Evolutionary conservation across 1,139 yeast genomes (phyloP), one percentile per base, ranked within the genome.

Genomic region (Scheffersomyces illinoinensis): DNA sequence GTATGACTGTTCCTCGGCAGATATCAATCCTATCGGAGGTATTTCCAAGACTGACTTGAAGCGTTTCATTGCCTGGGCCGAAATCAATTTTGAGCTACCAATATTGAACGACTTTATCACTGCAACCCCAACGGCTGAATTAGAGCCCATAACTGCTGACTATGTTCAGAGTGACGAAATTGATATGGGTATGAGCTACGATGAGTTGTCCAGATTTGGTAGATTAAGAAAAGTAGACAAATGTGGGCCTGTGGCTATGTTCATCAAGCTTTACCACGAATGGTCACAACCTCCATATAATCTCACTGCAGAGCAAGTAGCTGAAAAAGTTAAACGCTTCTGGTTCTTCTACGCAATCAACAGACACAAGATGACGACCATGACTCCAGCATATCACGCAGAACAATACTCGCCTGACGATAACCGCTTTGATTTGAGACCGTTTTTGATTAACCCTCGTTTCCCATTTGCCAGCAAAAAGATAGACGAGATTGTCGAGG

Each of bases 361-460:
- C 74, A 87, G 99, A 68, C 99, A 95, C 75, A 95, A 95, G 76
- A 96, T 92, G 88, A 95, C 99, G 0, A 93, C 96, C 19, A 83
- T 93, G 75, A 95, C 99, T 0, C 99, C 99, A 17, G 86, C 97
- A 24, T 96, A 95, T 70, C 99, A 95, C 68, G 99, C 99, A 0
- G 99, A 95, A 71, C 96, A 91, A 69, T 95, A 96, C 71, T 92
- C 98, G 1, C 98, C 99, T 0, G 99, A 95, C 74, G 99, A 95
- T 72, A 95, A 95, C 73, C 84, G 99, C 68, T 95, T 90, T 72
- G 99, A 95, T 72, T 80, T 96, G 69, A 83, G 99, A 64, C 99
- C 99, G 20, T 93, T 95, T 72, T 81, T 95, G 72, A 91, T 95
- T 60, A 87, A 91, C 66, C 98, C 98, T n/a, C 78, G 91, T 61